Percentiles rank a stretch among this genome's conserved stretches.
Evolutionary conservation across 2,329 filamentous ascomycete species (phyloP).

Genomic region (Colletotrichum spinosum): DNA sequence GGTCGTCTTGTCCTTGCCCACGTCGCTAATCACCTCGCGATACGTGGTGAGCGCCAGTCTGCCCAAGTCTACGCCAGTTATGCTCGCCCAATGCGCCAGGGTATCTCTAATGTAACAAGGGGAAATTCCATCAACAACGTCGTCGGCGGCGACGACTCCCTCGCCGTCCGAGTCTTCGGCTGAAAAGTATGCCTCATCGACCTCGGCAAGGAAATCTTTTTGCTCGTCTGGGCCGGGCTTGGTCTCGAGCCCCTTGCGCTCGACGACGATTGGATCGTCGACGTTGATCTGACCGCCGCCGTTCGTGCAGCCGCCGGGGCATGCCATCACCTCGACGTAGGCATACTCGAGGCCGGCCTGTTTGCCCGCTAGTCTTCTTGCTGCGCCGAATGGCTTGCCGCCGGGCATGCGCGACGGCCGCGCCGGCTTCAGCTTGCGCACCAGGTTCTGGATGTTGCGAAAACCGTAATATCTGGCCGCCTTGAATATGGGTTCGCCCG

Average conservation of each 20-base stretch:
- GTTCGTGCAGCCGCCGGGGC: slow-evolving; percentile 98
- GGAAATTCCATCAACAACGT: slow-evolving; percentile 74
- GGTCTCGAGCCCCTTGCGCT: slow-evolving; percentile 57
- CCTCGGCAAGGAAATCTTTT: slow-evolving; percentile 83
- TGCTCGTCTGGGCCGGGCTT: slow-evolving; percentile 82
- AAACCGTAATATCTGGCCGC: slow-evolving; percentile 97
- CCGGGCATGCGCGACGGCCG: slow-evolving; percentile 84
- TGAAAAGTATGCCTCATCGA: slow-evolving; percentile 93
- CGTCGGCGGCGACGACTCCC: slow-evolving; percentile 39
- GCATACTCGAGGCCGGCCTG: slow-evolving; percentile 73
- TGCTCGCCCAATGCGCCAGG: slow-evolving; percentile 79
- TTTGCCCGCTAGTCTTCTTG: slow-evolving; percentile 64
- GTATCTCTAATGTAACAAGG: slow-evolving; percentile 73
- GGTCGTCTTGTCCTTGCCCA: slow-evolving; percentile 78
- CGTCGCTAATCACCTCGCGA: slow-evolving; percentile 92
- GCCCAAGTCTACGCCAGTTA: slow-evolving; percentile 77
- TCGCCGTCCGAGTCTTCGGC: slow-evolving; percentile 65
- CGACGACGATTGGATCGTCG: slow-evolving; percentile 76
- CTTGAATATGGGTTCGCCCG: slow-evolving; percentile 74
- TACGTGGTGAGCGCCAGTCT: slow-evolving; percentile 88
- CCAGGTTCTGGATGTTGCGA: slow-evolving; percentile 97
- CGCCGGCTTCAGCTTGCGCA: slow-evolving; percentile 88
- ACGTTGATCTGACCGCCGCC: slow-evolving; percentile 95
- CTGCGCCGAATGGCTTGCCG: slow-evolving; percentile 70
- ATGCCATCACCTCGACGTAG: slow-evolving; percentile 99